Evolutionary conservation across 208 protist genomes (phyloP), one percentile per base, ranked within the genome.

Genomic region (Leishmania tarentolae): DNA sequence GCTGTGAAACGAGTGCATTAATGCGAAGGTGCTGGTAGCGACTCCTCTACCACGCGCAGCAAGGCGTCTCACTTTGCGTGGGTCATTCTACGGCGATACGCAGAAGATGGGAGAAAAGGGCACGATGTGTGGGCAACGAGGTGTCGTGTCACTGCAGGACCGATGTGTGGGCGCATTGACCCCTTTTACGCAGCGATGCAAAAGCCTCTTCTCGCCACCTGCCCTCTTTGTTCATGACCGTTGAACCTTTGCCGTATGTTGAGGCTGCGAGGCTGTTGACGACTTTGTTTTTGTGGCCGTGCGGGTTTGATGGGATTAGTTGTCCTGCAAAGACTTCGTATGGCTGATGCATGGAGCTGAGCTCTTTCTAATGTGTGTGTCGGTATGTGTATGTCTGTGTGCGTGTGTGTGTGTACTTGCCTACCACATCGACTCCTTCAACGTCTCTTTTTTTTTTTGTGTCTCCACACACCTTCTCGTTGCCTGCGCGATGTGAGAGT

Each of bases 1-100:
- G 28, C 90, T 87, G 31, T 95, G 85, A 53, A 86, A 90, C 73
- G 90, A 93, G 76, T 84, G 86, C 59, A 91, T 90, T n/a, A 85
- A 88, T 95, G 90, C 72, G 87, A 88, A 35, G 87, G 93, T 0
- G 89, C 85, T 56, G 90, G 81, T 3, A 81, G 93, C 35, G 86
- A 92, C 35, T 86, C 90, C 8, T 76, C 81, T n/a, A 40, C 86
- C 35, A 91, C 91, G 82, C 83, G 82, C 44, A 86, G 85, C 50
- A 87, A 86, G 73, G 90, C 87, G 28, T 31, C 28, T 24, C 7
- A 31, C 7, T 11, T 61, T 31, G 56, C 56, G 56, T 61, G 15
- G 56, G 56, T 24, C 56, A 61, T 61, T 5, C 56, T 61, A 13
- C 56, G 2, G 56, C 6, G 28, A 61, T 24, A 31, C 56, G 11